phyloP scores from a whole-genome alignment of 202 grass and related monocot species.

The Tripidium arundinaceum region DNA sequence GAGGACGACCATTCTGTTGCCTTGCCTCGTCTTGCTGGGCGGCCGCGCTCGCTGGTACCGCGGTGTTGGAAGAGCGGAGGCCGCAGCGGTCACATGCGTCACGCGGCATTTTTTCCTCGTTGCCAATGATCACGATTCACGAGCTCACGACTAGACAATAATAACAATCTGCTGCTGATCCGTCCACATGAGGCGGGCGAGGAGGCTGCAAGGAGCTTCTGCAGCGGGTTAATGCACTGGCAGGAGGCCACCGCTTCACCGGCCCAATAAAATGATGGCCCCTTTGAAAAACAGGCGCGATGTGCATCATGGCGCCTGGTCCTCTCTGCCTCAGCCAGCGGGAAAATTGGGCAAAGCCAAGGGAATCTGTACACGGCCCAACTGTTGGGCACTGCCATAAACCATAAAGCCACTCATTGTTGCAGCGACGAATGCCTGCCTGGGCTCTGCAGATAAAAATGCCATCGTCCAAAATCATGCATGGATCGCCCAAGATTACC shows the following conservation, averaged over 20 bases:
- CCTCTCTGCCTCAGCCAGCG: background rate
- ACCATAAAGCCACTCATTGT: background rate
- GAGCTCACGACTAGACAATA: background rate
- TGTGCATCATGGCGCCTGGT: background rate
- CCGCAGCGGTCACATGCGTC: too few species aligned
- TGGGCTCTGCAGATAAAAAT: background rate
- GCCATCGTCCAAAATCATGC: background rate
- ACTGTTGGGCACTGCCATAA: background rate
- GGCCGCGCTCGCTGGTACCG: too few species aligned
- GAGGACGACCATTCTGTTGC: too few species aligned
- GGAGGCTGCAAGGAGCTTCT: background rate
- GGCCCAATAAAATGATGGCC: constrained; percentile 6
- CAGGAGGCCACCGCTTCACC: background rate
- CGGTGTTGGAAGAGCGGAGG: too few species aligned
- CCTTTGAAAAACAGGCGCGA: background rate
- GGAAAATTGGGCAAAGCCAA: background rate
- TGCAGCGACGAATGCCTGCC: background rate
- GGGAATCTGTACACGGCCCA: background rate
- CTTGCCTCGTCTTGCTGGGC: too few species aligned
- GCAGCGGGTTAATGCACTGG: background rate
- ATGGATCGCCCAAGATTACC: background rate
- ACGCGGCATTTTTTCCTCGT: background rate
- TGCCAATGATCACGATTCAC: background rate
- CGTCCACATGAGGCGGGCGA: background rate
- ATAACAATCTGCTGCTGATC: background rate